Conservation (phyloP, 805 yeast species). For the Lipomyces sp. region DNA sequence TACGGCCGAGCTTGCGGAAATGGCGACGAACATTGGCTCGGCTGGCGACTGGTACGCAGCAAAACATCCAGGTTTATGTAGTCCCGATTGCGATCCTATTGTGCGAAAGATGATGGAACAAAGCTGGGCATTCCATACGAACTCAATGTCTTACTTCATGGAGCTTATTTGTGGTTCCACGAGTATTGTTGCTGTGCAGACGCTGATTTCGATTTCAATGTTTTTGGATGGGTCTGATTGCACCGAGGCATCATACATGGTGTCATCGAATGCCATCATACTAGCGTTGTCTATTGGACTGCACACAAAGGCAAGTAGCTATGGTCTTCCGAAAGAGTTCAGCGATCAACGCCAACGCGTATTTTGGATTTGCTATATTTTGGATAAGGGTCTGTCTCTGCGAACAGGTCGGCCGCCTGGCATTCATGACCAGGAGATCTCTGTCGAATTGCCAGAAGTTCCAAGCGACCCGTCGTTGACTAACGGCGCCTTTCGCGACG, state of each 20-base stretch:
- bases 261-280: constrained; percentile 23
- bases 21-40: background rate
- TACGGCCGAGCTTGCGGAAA: background rate
- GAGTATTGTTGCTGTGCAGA: constrained; percentile 23
- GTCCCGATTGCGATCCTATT: background rate
- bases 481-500: background rate
- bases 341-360: constrained; percentile 20
- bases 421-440: constrained; percentile 23
- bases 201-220: constrained; percentile 14
- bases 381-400: constrained; percentile 25
- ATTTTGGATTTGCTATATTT: constrained; percentile 30
- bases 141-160: constrained; percentile 16
- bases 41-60: background rate
- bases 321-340: constrained; percentile 18
- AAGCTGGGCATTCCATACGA: constrained; percentile 13
- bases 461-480: constrained; percentile 4
- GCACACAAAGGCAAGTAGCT: constrained; percentile 15
- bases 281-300: constrained; percentile 30
- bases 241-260: constrained; percentile 16
- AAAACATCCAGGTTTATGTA: background rate
- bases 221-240: constrained; percentile 21
- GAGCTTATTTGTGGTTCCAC: constrained; percentile 9
- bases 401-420: constrained; percentile 29
- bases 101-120: background rate
- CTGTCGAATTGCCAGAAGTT: constrained; percentile 1